Evolutionary conservation across 1,284 basidiomycete species (phyloP), one percentile per base, ranked within the genome.

Genomic region (Wallemia mellicola): DNA sequence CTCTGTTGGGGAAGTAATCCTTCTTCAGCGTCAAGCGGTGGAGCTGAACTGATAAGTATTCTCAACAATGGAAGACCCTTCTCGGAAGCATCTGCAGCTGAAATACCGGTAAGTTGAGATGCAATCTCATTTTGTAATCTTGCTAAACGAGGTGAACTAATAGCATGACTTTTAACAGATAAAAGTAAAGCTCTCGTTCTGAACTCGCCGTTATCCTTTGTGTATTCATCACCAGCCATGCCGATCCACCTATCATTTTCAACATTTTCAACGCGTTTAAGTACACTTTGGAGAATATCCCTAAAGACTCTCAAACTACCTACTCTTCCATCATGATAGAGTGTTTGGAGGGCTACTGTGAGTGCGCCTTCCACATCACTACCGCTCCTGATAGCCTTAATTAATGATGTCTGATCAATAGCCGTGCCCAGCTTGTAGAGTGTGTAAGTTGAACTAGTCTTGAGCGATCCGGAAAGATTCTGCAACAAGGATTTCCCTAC

Each of bases 51-150:
- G 0, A 76, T 75, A n/a, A 96, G 75, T 14, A 80, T 74, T 1
- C 80, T 77, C 3, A 98, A 74, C 0, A 79, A 70, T 15, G 76
- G 68, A 1, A 91, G 70, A 1, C 89, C 88, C 25, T 79, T 76
- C 0, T 73, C 75, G 61, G 80, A 79, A 1, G 80, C 80, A 48
- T 80, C 77, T 2, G 68, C 65, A 0, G 82, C 69, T 1, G 76
- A 75, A 11, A 94, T 74, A 19, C 83, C 84, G 0, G 85, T 72
- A 1, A 92, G 70, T 22, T 75, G 76, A 24, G 85, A 83, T 0
- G 89, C 91, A 5, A 91, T 74, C 66, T 94, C 86, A 68, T 94
- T 96, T 28, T 91, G 78, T 65, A 85, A 86, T 9, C 84, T 76
- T 61, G 84, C 82, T 54, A 95, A 76, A 7, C 77, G 75, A 1